Percentiles rank a stretch among this genome's conserved stretches.
Conservation (phyloP, 2,329 filamentous ascomycete species). For the Metarhizium anisopliae region DNA sequence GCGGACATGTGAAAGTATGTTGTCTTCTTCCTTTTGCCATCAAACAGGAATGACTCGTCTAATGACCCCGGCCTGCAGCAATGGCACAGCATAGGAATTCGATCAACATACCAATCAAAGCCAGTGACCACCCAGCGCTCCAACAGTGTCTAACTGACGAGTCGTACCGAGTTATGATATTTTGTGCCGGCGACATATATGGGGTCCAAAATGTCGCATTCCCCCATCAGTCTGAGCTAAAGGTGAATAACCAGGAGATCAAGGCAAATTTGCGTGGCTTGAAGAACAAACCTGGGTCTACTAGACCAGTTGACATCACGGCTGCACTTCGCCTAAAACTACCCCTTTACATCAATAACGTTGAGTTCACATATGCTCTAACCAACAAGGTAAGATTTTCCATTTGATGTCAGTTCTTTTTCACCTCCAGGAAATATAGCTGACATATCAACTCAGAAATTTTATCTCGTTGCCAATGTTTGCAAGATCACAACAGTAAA, state of each 20-base stretch:
- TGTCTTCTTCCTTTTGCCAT: conserved; percentile 12
- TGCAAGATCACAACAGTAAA: conserved; percentile 66
- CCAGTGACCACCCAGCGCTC: conserved; percentile 43
- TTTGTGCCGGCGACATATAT: conserved; percentile 61
- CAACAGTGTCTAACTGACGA: conserved; percentile 49
- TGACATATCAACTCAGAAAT: conserved; percentile 45
- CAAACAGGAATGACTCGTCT: conserved; percentile 15
- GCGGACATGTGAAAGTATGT: conserved; percentile 61
- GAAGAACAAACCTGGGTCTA: conserved; percentile 94
- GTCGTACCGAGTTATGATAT: conserved; percentile 69
- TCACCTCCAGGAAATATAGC: conserved; percentile 1
- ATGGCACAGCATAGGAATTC: conserved; percentile 47
- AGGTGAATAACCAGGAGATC: conserved; percentile 78
- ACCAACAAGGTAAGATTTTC: conserved; percentile 63
- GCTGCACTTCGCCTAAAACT: conserved; percentile 56
- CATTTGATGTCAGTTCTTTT: not conserved
- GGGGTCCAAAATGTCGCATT: conserved; percentile 73
- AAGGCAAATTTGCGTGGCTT: conserved; percentile 90
- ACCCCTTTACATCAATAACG: conserved; percentile 62
- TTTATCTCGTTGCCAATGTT: conserved; percentile 63
- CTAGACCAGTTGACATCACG: conserved; percentile 87
- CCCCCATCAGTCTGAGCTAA: conserved; percentile 85
- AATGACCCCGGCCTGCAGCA: conserved; percentile 25
- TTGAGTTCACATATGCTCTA: conserved; percentile 86
- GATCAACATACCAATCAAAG: conserved; percentile 33